Conservation (phyloP, 1,139 yeast genomes). For the Eremothecium cymbalariae region DNA sequence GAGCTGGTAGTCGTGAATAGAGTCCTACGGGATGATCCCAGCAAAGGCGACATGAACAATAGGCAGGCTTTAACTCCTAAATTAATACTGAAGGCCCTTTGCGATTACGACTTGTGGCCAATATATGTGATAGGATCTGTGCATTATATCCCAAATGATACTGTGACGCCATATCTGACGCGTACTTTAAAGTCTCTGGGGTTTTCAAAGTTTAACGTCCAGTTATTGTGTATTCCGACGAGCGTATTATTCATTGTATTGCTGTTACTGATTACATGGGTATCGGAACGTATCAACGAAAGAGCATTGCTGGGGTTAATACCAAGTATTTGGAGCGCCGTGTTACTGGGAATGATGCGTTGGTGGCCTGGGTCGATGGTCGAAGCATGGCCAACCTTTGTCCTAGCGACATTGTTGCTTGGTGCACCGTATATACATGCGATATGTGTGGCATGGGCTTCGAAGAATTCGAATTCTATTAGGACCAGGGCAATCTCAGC, state of each 20-base stretch:
- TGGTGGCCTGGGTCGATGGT: constrained; percentile 43
- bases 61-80: constrained; percentile 44
- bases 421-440: constrained; percentile 45
- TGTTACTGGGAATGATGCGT: constrained; percentile 38
- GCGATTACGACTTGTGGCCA: constrained; percentile 53
- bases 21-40: constrained; percentile 55
- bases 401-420: constrained; percentile 37
- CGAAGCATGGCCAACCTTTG: constrained; percentile 46
- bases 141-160: constrained; percentile 37
- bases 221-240: constrained; percentile 44
- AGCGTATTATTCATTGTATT: constrained; percentile 35
- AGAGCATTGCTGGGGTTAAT: constrained; percentile 33
- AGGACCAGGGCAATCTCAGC: constrained; percentile 51
- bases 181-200: constrained; percentile 39
- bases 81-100: constrained; percentile 37
- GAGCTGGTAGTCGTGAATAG: constrained; percentile 53
- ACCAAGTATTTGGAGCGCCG: constrained; percentile 38
- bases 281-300: constrained; percentile 37
- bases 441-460: constrained; percentile 50
- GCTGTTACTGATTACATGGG: constrained; percentile 36
- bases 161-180: constrained; percentile 38
- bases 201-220: constrained; percentile 40
- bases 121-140: constrained; percentile 44
- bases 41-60: constrained; percentile 61
- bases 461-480: constrained; percentile 53